These are phyloP conservation scores for Dryadomyces quercus-mongolicae DNA, from an alignment of 2,329 filamentous ascomycete species.

Conservation along the genomic window DNA sequence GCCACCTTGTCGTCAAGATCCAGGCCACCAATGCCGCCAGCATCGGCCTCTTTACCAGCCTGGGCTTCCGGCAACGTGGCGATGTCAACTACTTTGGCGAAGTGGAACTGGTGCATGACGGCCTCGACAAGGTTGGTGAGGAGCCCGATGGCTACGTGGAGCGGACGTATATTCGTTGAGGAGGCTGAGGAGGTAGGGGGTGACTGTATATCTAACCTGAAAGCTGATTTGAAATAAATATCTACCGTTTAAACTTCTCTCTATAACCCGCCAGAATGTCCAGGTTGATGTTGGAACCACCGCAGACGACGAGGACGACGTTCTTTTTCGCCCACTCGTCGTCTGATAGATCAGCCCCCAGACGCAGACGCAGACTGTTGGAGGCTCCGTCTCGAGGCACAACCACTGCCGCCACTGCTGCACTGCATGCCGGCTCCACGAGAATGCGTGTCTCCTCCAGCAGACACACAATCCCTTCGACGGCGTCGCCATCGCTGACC, in stretches of 20 bases:
- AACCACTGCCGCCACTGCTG: slow-evolving; percentile 58
- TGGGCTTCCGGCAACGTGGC: slow-evolving; percentile 40
- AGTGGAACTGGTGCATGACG: slow-evolving; percentile 31
- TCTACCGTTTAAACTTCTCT: slow-evolving; percentile 28
- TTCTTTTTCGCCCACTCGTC: slow-evolving; percentile 54
- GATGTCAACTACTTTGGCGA: slow-evolving; percentile 49
- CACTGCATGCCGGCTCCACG: slow-evolving; percentile 78
- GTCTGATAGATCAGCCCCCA: slow-evolving; percentile 40
- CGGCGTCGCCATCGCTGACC: slow-evolving; percentile 65
- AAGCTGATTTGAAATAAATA: not conserved
- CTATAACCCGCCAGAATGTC: slow-evolving; percentile 48
- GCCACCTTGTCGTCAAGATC: slow-evolving; percentile 28
- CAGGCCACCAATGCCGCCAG: slow-evolving; percentile 42
- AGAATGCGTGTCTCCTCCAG: slow-evolving; percentile 72
- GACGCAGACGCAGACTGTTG: slow-evolving; percentile 38
- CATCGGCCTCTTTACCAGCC: slow-evolving; percentile 34
- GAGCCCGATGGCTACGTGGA: slow-evolving; percentile 8
- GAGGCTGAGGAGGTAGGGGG: too few relatives aligned
- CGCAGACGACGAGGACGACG: slow-evolving; percentile 77
- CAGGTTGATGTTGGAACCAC: slow-evolving; percentile 56
- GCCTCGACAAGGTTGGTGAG: slow-evolving; percentile 15
- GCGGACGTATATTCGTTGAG: slow-evolving; percentile 2
- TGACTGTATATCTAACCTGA: too few relatives aligned
- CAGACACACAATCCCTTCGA: slow-evolving; percentile 61
- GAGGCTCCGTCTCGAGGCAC: slow-evolving; percentile 23